phyloP scores from a whole-genome alignment of 1,139 yeast species.

The Torulaspora pretoriensis region DNA sequence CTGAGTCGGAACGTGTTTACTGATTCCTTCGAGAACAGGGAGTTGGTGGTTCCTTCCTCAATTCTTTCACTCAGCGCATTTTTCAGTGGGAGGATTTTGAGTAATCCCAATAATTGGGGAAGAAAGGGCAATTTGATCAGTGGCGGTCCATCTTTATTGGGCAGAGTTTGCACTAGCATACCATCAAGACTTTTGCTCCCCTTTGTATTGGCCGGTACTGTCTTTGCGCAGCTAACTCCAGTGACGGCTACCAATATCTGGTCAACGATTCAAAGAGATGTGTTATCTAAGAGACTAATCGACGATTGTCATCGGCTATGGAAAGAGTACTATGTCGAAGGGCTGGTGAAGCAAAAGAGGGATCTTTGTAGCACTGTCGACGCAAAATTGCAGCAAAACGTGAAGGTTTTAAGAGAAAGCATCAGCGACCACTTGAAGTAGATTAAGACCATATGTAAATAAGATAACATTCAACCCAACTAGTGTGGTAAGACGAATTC shows the following conservation, averaged over 20 bases:
- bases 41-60: constrained; percentile 25
- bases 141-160: constrained; percentile 15
- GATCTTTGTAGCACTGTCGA: constrained; percentile 10
- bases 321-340: constrained; percentile 16
- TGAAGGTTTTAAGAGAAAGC: constrained; percentile 14
- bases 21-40: constrained; percentile 21
- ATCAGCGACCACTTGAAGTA: constrained; percentile 11
- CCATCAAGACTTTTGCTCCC: constrained; percentile 31
- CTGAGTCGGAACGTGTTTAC: constrained; percentile 22
- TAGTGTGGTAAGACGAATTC: too few species aligned
- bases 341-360: constrained; percentile 13
- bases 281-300: constrained; percentile 21
- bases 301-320: constrained; percentile 16
- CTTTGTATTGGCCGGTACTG: constrained; percentile 21
- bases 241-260: constrained; percentile 22
- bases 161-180: constrained; percentile 22
- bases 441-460: neutral
- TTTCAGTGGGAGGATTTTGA: constrained; percentile 27
- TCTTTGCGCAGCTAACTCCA: constrained; percentile 25
- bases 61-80: constrained; percentile 27
- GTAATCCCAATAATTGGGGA: constrained; percentile 28
- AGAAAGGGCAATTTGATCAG: constrained; percentile 7
- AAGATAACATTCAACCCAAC: constrained; percentile 2
- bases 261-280: constrained; percentile 18
- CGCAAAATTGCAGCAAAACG: constrained; percentile 13